Evolutionary conservation across 495 filamentous ascomycete species (phyloP).

Genomic region (Annulohypoxylon moriforme): DNA sequence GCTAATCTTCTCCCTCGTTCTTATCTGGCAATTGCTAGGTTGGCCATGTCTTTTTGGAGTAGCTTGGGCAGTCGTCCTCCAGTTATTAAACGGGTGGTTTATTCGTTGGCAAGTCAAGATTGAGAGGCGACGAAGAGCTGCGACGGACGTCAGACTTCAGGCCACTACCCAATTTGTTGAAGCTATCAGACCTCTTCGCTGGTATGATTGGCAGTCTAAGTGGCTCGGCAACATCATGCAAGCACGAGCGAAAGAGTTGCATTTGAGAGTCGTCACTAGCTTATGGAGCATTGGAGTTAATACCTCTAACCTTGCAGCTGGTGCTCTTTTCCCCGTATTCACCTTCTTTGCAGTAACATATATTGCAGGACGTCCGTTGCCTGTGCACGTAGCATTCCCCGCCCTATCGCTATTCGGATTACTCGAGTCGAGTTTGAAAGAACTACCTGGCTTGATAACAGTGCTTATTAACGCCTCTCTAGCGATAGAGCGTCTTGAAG

Average conservation of each 20-base stretch:
- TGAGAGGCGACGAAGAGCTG: conserved; percentile 71
- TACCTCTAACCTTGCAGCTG: conserved; percentile 71
- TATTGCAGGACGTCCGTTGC: conserved; percentile 69
- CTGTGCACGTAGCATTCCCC: conserved; percentile 83
- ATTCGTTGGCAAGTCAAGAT: conserved; percentile 69
- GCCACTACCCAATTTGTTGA: conserved; percentile 83
- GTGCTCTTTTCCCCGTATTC: conserved; percentile 78
- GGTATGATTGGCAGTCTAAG: conserved; percentile 86
- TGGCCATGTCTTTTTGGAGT: conserved; percentile 82
- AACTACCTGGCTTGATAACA: conserved; percentile 76
- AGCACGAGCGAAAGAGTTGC: conserved; percentile 73
- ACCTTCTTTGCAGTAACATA: conserved; percentile 83
- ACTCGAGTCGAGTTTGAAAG: conserved; percentile 74
- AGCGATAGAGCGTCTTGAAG: conserved; percentile 79
- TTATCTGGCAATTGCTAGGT: conserved; percentile 81
- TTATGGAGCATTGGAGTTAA: conserved; percentile 68
- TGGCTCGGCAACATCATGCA: conserved; percentile 81
- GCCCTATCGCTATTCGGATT: conserved; percentile 81
- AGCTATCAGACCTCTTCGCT: conserved; percentile 84
- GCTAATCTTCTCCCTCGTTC: conserved; percentile 71
- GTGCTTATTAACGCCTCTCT: conserved; percentile 78
- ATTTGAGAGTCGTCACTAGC: conserved; percentile 71
- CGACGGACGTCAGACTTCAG: conserved; percentile 78
- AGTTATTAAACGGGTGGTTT: conserved; percentile 71
- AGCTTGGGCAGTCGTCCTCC: conserved; percentile 70